A percentile compares a stretch with the other conserved stretches of the same genome.
phyloP scores from a whole-genome alignment of 139 green algal species.

The Tetradesmus lagerheimii region DNA sequence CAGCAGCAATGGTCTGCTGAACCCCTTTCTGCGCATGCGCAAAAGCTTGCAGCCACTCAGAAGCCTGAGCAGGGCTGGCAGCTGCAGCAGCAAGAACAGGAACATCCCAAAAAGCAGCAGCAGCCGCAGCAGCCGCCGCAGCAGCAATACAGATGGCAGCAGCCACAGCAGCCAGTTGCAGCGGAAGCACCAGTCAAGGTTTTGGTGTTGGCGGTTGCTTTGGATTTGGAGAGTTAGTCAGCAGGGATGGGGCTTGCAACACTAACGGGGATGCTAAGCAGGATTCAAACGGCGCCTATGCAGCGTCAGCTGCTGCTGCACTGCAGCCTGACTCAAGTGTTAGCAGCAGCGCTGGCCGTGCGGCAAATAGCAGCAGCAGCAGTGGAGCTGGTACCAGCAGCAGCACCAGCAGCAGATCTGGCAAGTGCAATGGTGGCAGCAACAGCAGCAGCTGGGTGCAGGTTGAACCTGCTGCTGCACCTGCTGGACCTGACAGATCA shows the following conservation, averaged over 20 bases:
- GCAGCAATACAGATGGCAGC: too few relatives aligned
- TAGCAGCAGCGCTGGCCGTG: neutral
- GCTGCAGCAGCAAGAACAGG: neutral
- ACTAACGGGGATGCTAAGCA: neutral
- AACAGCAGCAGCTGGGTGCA: neutral
- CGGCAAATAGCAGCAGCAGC: neutral
- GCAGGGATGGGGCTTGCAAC: too few relatives aligned
- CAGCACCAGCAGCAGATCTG: neutral
- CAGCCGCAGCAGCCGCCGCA: neutral
- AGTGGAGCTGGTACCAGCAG: neutral
- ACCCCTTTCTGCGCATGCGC: neutral
- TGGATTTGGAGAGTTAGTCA: neutral
- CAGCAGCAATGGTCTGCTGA: neutral
- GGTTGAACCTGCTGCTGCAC: neutral
- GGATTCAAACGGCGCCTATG: neutral
- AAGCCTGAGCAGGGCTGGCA: neutral
- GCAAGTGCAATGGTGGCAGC: neutral
- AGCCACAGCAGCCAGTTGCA: neutral
- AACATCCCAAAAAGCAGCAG: neutral
- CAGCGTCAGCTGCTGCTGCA: neutral
- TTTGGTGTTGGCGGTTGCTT: neutral
- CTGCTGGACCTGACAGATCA: neutral
- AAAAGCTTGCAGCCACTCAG: neutral
- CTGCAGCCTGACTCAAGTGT: neutral
- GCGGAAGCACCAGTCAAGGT: neutral